Conservation (phyloP, 2,329 filamentous ascomycete genomes). For the Didymella glomerata region DNA sequence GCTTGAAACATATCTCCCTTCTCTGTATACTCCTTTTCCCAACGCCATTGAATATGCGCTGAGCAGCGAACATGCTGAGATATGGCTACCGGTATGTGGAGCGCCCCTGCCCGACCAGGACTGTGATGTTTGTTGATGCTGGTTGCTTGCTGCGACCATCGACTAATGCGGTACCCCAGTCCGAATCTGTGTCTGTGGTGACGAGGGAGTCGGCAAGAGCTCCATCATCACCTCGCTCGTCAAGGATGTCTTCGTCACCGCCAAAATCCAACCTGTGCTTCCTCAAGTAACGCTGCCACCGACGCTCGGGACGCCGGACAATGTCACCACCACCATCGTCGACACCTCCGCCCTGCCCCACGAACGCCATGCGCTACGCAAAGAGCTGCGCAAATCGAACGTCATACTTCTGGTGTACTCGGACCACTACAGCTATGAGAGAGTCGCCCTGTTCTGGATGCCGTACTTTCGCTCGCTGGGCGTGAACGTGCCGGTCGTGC, state of each 20-base stretch:
- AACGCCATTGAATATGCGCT: constrained; percentile 18
- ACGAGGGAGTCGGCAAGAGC: constrained; percentile 72
- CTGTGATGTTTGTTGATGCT: constrained; percentile 7
- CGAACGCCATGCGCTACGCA: constrained; percentile 86
- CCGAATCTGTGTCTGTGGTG: constrained; percentile 94
- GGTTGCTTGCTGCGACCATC: constrained; percentile 10
- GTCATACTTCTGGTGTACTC: constrained; percentile 97
- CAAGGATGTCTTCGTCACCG: constrained; percentile 94
- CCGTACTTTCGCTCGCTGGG: constrained; percentile 96
- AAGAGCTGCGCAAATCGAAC: constrained; percentile 95
- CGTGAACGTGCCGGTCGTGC: constrained; percentile 96
- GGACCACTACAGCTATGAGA: constrained; percentile 98
- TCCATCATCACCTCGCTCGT: constrained; percentile 88
- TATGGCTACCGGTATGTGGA: constrained; percentile 43
- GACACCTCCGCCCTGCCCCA: constrained; percentile 96
- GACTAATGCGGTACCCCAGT: constrained; percentile 59
- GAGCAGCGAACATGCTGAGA: constrained; percentile 29
- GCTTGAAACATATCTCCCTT: not conserved
- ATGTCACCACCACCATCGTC: constrained; percentile 96
- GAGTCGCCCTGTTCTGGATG: constrained; percentile 97
- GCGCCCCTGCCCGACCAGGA: constrained; percentile 5
- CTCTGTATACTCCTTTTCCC: not conserved
- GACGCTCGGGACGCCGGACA: constrained; percentile 90
- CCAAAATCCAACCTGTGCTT: constrained; percentile 93
- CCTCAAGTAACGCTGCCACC: constrained; percentile 95